Evolutionary conservation across 192 early-diverging fungal species (phyloP).

Genomic region (Coemansia sp.): DNA sequence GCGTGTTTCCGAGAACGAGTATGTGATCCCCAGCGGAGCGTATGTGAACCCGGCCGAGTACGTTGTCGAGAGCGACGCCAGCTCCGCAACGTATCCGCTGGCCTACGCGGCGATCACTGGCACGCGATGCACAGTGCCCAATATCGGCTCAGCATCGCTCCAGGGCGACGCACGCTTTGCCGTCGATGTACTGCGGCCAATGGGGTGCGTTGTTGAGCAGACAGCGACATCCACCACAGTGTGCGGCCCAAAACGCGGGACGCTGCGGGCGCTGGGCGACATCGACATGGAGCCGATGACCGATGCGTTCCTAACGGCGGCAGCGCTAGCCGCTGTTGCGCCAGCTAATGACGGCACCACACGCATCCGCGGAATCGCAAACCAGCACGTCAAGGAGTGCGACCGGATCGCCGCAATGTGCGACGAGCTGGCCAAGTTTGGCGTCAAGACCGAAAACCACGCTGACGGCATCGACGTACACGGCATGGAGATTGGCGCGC

Average conservation of each 20-base stretch:
- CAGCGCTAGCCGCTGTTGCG: conserved; percentile 89
- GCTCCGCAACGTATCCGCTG: conserved; percentile 95
- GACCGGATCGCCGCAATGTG: conserved; percentile 97
- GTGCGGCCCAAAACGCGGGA: conserved; percentile 72
- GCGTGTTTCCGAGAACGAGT: conserved; percentile 72
- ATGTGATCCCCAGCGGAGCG: conserved; percentile 72
- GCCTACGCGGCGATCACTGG: conserved; percentile 97
- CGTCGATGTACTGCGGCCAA: conserved; percentile 81
- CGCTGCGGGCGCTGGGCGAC: conserved; percentile 64
- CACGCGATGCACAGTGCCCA: conserved; percentile 78
- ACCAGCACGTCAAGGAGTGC: conserved; percentile 98
- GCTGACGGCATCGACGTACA: conserved; percentile 90
- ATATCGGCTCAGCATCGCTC: conserved; percentile 88
- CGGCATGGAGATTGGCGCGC: conserved; percentile 57
- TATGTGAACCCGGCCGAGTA: conserved; percentile 86
- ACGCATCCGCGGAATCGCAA: conserved; percentile 91
- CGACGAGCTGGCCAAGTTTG: conserved; percentile 87
- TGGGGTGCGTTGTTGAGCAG: conserved; percentile 92
- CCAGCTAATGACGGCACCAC: conserved; percentile 63
- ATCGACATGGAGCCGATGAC: conserved; percentile 99
- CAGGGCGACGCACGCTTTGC: conserved; percentile 93
- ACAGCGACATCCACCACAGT: conserved; percentile 89
- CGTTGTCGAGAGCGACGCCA: conserved; percentile 93
- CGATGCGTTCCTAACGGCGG: conserved; percentile 96
- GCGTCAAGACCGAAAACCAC: conserved; percentile 75